Conservation (phyloP, 1,139 yeast species). For the Lodderomyces theae region DNA sequence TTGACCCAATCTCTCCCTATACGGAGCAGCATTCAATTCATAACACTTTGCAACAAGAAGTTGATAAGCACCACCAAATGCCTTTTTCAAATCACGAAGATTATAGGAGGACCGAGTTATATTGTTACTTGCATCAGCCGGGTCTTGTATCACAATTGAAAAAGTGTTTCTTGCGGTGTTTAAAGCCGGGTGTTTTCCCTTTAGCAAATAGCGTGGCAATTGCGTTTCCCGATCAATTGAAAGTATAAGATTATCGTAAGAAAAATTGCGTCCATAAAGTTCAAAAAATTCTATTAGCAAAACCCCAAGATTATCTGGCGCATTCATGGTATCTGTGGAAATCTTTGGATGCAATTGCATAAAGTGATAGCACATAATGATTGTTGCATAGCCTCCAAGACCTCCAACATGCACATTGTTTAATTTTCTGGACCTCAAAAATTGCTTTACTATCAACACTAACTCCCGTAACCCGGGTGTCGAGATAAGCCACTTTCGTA, state of each 20-base stretch:
- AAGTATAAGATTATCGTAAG: conserved; percentile 75
- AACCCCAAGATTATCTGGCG: conserved; percentile 80
- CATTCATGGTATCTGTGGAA: conserved; percentile 61
- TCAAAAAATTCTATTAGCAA: conserved; percentile 90
- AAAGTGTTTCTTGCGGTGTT: conserved; percentile 57
- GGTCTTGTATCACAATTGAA: conserved; percentile 82
- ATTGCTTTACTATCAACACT: conserved; percentile 83
- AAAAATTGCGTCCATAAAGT: conserved; percentile 89
- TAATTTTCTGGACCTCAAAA: conserved; percentile 71
- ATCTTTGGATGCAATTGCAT: conserved; percentile 78
- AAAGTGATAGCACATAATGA: conserved; percentile 83
- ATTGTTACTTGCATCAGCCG: conserved; percentile 78
- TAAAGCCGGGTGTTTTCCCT: conserved; percentile 53
- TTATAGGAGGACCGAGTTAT: conserved; percentile 86
- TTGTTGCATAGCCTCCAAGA: conserved; percentile 90
- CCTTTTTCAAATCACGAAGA: conserved; percentile 73
- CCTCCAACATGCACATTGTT: conserved; percentile 97
- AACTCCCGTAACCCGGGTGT: conserved; percentile 85
- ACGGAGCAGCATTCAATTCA: conserved; percentile 53
- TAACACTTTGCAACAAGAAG: conserved; percentile 71
- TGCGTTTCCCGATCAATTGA: conserved; percentile 53
- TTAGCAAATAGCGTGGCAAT: conserved; percentile 53
- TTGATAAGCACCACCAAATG: conserved; percentile 91
- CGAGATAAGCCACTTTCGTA: conserved; percentile 67
- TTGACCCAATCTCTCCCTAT: conserved; percentile 65